Base-by-base conservation (phyloP, 441 rosid species). In the Cnidoscolus chayamansa region DNA sequence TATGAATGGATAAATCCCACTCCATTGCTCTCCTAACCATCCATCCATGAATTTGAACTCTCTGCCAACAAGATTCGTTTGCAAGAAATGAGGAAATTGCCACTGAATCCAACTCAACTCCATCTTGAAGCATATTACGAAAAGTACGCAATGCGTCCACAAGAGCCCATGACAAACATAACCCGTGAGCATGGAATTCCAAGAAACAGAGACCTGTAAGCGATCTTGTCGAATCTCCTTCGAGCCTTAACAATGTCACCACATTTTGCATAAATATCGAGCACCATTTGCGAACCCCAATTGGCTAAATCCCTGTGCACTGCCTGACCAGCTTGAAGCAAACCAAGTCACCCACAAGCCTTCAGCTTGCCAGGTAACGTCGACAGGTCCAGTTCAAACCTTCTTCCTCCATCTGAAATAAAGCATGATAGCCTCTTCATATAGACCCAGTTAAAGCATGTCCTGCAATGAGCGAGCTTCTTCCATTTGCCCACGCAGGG, bases 401-500 rank as follows among this genome's bases (percentile, higher is more conserved):
- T 1, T 90, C 93, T 80, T 94, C 98, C 65, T 78, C 89, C 98
- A 91, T 94, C 68, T 94, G 97, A 64, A 94, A 71, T 90, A 91
- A 17, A 91, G 82, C 59, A 96, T 93, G 81, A 94, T 77, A 31
- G 97, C 96, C 47, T 91, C 96, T 78, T 90, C 97, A 50, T 85
- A 81, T 48, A 79, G 83, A 66, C 92, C 93, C 75, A 74, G 65
- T 74, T 86, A 89, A 1, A 25, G 89, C 82, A 62, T 94, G 90
- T 17, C 97, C 97, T 0, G 95, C 85, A 51, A 94, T 87, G 49
- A 91, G 91, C 63, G 25, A 91, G 72, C 91, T 94, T 73, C 76
- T 0, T 86, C 85, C 4, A 89, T 75, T 15, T 19, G 70, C 45
- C 97, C 95, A n/a, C 68, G 63, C 0, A 85, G 65, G 0, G 96